These are phyloP conservation scores for Aegilops bicornis DNA, from an alignment of 176 grass and related monocot genomes.

Conservation along the genomic window DNA sequence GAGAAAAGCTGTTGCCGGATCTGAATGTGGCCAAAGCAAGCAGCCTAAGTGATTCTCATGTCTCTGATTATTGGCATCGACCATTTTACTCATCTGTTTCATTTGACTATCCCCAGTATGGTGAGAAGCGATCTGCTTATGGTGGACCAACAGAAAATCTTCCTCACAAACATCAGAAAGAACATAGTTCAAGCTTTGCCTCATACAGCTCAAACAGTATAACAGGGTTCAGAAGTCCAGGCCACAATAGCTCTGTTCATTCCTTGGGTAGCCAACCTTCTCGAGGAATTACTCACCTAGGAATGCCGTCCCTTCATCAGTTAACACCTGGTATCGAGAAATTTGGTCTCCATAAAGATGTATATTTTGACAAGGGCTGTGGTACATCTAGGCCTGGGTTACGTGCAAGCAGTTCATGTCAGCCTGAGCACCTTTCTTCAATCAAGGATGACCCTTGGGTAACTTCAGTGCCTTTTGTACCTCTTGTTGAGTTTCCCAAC, in stretches of 20 bases:
- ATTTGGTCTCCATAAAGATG: slow-evolving; percentile 7
- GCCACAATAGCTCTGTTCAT: slow-evolving; percentile 26
- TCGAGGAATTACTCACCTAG: slow-evolving; percentile 36
- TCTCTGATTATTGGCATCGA: slow-evolving; percentile 17
- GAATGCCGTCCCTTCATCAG: slow-evolving; percentile 13
- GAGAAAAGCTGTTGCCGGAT: slow-evolving; percentile 30
- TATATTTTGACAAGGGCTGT: slow-evolving; percentile 21
- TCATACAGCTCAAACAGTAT: slow-evolving; percentile 32
- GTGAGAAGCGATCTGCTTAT: slow-evolving; percentile 33
- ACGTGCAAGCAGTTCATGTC: slow-evolving; percentile 20
- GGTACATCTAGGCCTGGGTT: slow-evolving; percentile 30
- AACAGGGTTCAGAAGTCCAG: slow-evolving; percentile 34
- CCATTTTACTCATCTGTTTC: slow-evolving; percentile 21
- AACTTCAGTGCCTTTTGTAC: slow-evolving; percentile 72
- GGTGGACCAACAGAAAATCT: slow-evolving; percentile 21
- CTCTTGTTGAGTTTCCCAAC: slow-evolving; percentile 45
- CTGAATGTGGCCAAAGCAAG: slow-evolving; percentile 23
- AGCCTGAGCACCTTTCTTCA: slow-evolving; percentile 29
- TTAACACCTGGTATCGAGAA: slow-evolving; percentile 32
- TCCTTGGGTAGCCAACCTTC: slow-evolving; percentile 29
- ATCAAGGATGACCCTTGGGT: slow-evolving; percentile 53
- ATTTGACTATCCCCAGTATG: slow-evolving; percentile 19
- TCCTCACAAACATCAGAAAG: slow-evolving; percentile 34
- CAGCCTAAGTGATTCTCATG: slow-evolving; percentile 26
- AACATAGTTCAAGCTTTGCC: slow-evolving; percentile 18